A percentile compares a stretch with the other conserved stretches of the same genome.
These are phyloP conservation scores for Kockovaella imperatae DNA, from an alignment of 768 basidiomycete genomes.

Conservation along the genomic window DNA sequence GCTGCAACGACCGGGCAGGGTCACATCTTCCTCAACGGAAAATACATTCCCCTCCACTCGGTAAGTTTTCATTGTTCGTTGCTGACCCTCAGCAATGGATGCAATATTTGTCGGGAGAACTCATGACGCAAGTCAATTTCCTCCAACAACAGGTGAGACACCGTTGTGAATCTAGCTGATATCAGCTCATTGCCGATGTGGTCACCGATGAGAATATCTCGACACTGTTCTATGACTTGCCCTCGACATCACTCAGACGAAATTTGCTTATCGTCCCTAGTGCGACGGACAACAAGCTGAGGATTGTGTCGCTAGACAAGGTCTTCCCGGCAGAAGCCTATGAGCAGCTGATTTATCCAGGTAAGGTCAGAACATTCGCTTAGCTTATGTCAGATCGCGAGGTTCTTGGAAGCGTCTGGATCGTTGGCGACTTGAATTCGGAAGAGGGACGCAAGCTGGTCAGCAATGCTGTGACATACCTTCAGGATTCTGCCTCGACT, in stretches of 20 bases:
- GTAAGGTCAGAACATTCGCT: slow-evolving; percentile 46
- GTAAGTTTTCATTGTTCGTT: slow-evolving; percentile 49
- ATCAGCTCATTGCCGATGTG: slow-evolving; percentile 36
- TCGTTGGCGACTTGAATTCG: slow-evolving; percentile 72
- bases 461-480: slow-evolving; percentile 58
- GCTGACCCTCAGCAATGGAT: slow-evolving; percentile 55
- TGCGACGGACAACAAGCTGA: slow-evolving; percentile 49
- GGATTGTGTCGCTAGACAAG: slow-evolving; percentile 55
- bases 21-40: slow-evolving; percentile 84
- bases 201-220: slow-evolving; percentile 49
- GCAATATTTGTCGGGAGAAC: slow-evolving; percentile 56
- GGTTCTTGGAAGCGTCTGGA: slow-evolving; percentile 47
- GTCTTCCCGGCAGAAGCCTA: slow-evolving; percentile 46
- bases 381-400: slow-evolving; percentile 8
- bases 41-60: slow-evolving; percentile 59
- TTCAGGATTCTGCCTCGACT: slow-evolving; percentile 45
- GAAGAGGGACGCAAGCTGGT: slow-evolving; percentile 55
- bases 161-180: slow-evolving; percentile 46
- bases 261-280: slow-evolving; percentile 66
- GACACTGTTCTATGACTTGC: slow-evolving; percentile 84
- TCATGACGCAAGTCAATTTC: slow-evolving; percentile 56
- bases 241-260: slow-evolving; percentile 60
- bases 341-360: slow-evolving; percentile 50
- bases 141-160: slow-evolving; percentile 62
- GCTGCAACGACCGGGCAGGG: slow-evolving; percentile 54